Percentiles rank a stretch among this genome's conserved stretches.
phyloP scores from a whole-genome alignment of 2,329 filamentous ascomycete species.

The Coniella lustricola region DNA sequence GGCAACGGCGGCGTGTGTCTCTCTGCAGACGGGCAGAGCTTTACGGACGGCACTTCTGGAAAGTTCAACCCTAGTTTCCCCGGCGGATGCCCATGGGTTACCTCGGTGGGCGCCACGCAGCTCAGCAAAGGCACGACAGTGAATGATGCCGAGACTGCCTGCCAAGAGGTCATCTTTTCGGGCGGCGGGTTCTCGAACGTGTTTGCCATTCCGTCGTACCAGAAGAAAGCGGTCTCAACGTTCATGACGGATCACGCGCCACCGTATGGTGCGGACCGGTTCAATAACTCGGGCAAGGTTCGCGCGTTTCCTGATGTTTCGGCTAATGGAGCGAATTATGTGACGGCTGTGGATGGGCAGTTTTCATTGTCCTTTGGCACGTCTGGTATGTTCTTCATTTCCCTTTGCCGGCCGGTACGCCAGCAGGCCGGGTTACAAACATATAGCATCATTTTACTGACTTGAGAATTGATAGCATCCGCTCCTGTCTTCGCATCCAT shows the following conservation, averaged over 20 bases:
- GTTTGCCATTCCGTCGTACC: slow-evolving; percentile 40
- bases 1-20: slow-evolving; percentile 32
- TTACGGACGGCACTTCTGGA: slow-evolving; percentile 26
- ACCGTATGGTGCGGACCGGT: slow-evolving; percentile 34
- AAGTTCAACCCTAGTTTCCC: slow-evolving; percentile 42
- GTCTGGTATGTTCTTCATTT: slow-evolving; percentile 23
- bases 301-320: slow-evolving; percentile 43
- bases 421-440: too few species aligned
- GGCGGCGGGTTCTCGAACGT: slow-evolving; percentile 45
- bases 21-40: slow-evolving; percentile 23
- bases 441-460: not conserved
- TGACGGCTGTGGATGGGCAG: slow-evolving; percentile 35
- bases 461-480: slow-evolving; percentile 18
- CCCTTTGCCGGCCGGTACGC: too few species aligned
- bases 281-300: slow-evolving; percentile 37
- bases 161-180: slow-evolving; percentile 38
- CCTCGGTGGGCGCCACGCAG: slow-evolving; percentile 45
- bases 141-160: slow-evolving; percentile 35
- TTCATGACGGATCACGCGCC: slow-evolving; percentile 37
- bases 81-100: slow-evolving; percentile 41
- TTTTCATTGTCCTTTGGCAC: slow-evolving; percentile 42
- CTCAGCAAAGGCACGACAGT: slow-evolving; percentile 30
- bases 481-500: slow-evolving; percentile 29
- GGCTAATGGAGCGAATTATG: slow-evolving; percentile 37
- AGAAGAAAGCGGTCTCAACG: slow-evolving; percentile 30